Percentiles rank a stretch among this genome's conserved stretches.
phyloP scores from a whole-genome alignment of 2,329 filamentous ascomycete species.

The Metarhizium anisopliae region DNA sequence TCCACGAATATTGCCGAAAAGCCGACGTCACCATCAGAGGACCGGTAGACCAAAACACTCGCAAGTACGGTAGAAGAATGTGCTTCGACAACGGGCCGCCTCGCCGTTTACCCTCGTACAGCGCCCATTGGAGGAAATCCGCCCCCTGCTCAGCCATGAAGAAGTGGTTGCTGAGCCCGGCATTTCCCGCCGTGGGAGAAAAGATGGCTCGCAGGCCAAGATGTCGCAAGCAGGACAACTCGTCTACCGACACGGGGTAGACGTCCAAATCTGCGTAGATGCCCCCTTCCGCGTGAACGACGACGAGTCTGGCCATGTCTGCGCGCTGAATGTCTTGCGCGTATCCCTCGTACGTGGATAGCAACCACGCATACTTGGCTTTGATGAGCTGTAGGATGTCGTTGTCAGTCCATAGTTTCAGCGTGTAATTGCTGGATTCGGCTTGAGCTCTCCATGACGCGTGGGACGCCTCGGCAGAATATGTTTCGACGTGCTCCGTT shows the following conservation, averaged over 20 bases:
- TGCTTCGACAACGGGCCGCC: slow-evolving; percentile 6
- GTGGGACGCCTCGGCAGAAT: slow-evolving; percentile 9
- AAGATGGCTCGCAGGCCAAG: slow-evolving; percentile 10
- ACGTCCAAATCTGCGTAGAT: slow-evolving; percentile 17
- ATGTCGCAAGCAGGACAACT: slow-evolving; percentile 10
- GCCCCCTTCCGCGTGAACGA: slow-evolving; percentile 14
- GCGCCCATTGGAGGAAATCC: slow-evolving; percentile 11
- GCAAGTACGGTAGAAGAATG: slow-evolving; percentile 14
- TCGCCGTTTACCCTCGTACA: slow-evolving; percentile 14
- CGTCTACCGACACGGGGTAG: slow-evolving; percentile 8
- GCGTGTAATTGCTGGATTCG: slow-evolving; percentile 11
- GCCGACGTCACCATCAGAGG: slow-evolving; percentile 15
- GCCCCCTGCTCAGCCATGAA: slow-evolving; percentile 14
- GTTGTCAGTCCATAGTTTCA: slow-evolving; percentile 16
- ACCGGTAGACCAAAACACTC: slow-evolving; percentile 17
- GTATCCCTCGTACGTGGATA: slow-evolving; percentile 13
- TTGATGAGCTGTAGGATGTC: slow-evolving; percentile 11
- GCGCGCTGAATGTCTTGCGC: slow-evolving; percentile 14
- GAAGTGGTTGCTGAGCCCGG: slow-evolving; percentile 16
- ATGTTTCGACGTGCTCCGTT: slow-evolving; percentile 9
- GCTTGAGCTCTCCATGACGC: slow-evolving; percentile 10
- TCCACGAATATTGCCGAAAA: slow-evolving; percentile 10
- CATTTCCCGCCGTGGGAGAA: slow-evolving; percentile 7
- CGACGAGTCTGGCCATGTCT: slow-evolving; percentile 13
- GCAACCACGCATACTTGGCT: slow-evolving; percentile 13